Evolutionary conservation across 805 yeast genomes (phyloP), one percentile per base, ranked within the genome.

Genomic region (Metschnikowia hibisci): DNA sequence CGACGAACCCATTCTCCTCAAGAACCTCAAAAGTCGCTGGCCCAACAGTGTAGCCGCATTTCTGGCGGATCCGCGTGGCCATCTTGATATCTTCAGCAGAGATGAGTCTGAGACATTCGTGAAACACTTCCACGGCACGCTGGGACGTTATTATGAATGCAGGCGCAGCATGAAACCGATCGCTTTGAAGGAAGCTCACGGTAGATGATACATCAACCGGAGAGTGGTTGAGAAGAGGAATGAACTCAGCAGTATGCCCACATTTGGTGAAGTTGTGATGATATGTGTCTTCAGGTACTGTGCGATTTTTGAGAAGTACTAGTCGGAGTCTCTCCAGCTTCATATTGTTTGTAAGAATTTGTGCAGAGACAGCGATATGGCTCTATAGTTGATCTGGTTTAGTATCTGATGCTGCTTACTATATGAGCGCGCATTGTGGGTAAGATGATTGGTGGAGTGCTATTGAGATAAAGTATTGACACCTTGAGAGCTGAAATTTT

Each of bases 1-100:
- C 76, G 1, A 44, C 56, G 57, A 89, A 91, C 0, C 96, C 96
- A 25, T 80, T 61, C 6, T 69, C 66, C 2, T 58, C 46, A 10
- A 91, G 61, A 13, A 84, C 78, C 12, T 68, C 66, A 14, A 74
- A 76, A 0, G 98, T 91, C 0, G 96, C 89, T 1, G 96, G 96
- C 0, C 98, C 98, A 5, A 91, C 96, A 0, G 96, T 87, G 56
- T 81, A 91, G 0, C 84, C 82, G 0, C 81, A 77, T 52, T 80
- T 80, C 3, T 50, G 42, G 6, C 77, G 57, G 1, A 81, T 64
- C 0, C 38, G 42, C 2, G 41, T 27, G 3, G 6, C 58, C 29
- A 31, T 32, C 11, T 29, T 39, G 5, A 52, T 43, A 45, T 57
- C 34, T 35, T 32, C 7, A 37, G 47, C 1, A 37, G 53, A 7